Base-by-base conservation (phyloP, 768 basidiomycete species). In the Mycena rebaudengoi region DNA sequence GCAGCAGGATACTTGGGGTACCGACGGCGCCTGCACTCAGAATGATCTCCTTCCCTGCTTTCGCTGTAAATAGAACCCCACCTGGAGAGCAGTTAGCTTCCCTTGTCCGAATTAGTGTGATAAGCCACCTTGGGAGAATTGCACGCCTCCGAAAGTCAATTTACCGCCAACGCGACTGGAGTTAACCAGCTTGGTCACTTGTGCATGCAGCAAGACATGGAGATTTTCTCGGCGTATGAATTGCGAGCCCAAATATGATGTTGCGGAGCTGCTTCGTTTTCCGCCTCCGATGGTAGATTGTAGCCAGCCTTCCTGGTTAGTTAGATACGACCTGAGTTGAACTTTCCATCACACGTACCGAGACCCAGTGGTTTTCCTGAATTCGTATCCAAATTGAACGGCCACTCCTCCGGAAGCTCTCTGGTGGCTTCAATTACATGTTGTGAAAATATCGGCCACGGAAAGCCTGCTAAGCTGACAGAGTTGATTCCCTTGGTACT, bases 381-480 rank as follows among this genome's bases (percentile, higher is more conserved):
- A 59, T 79, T 78, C 62, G 72, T 69, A 65, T 80, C 78, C 21
- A 65, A 20, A 45, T 73, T 75, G 65, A 65, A 78, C 6, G 76
- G 74, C 57, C 74, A 79, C 29, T 72, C 69, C 5, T 68, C 54
- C n/a, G n/a, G n/a, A 11, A 72, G 53, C 37, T 73, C 66, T 6
- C 61, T 16, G 6, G 74, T 73, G 4, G 75, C 69, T 21, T 64
- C 48, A 33, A 77, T 57, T 23, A 74, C 69, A 30, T 53, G 51
- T 18, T 63, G 56, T 18, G 54, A 37, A 54, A 76, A 74, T 23
- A 71, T 66, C n/a, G 63, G 64, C 20, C 32, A 58, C 4, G 65
- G 33, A 49, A 67, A 75, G 0, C 71, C 73, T 18, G 67, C 30
- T 6, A 76, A 51, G 26, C 70, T 72, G 59, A 76, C 69, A 12